Evolutionary conservation across 345 rosid species (phyloP), one percentile per base, ranked within the genome.

Genomic region (Eucalyptus cladocalyx): DNA sequence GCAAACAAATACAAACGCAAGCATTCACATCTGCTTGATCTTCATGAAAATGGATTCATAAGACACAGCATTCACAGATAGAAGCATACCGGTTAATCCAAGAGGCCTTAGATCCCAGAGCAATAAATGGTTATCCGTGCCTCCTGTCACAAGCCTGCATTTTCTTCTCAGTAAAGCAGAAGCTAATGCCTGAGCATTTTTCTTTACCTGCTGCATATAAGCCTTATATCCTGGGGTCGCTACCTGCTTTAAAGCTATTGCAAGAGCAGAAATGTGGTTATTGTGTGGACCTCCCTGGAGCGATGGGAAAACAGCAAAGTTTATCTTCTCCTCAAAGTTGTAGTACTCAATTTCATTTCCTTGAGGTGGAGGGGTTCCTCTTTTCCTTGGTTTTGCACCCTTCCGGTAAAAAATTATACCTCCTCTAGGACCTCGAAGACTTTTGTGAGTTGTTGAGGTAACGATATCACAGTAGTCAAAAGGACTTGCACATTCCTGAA

Each of bases 271-370:
- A 80, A 96, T 96, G 89, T 97, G 99, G 93, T 96, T 97, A 90
- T 96, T 97, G 91, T 97, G 99, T 17, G 99, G 98, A 8, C 99
- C 99, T 8, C 99, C 99, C 94, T 97, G 99, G 87, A 95, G 90
- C 28, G 97, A 95, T 90, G 99, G 99, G 90, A 95, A 96, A 58
- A 97, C 98, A 23, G 98, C 93, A 91, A 96, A 97, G 86, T 97
- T 97, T 88, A 97, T 97, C 93, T 93, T 96, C 90, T 96, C 98
- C 95, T 97, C 99, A 26, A 96, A 95, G 89, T 97, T 96, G 91
- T 96, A 97, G 18, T 92, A 93, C 89, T 89, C 89, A 76, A 89
- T 93, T 91, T 93, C 95, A 90, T 94, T 96, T 80, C 93, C 93
- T 87, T 95, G 97, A 91, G 88, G 92, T 81, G 88, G 90, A 88